Base-by-base conservation (phyloP, 2,329 filamentous ascomycete species). In the Colletotrichum limetticola region DNA sequence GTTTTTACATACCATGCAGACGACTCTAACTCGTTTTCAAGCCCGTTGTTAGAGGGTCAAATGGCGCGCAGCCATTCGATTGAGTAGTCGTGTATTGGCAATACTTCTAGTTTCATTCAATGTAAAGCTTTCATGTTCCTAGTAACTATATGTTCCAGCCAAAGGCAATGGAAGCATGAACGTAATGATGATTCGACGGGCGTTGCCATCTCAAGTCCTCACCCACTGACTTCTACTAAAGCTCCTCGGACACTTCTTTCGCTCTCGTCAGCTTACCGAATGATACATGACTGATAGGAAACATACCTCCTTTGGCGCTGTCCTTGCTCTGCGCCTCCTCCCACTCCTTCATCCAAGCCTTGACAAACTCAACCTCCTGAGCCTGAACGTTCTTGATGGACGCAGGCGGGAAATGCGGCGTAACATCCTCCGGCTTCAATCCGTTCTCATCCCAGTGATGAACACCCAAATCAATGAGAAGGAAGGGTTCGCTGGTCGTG, bases 371-470 rank as follows among this genome's bases (percentile, higher is more conserved):
- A 12, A 90, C 83, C 76, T 93, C 86, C 74, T 88, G 81, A 55
- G 82, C 79, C 78, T 95, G 93, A 0, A 89, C 86, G 16, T 91
- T 85, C 4, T 83, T 85, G 6, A 95, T 87, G 3, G 90, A 83
- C 1, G 82, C 78, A 0, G 92, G 92, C 1, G 92, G 92, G 37
- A 94, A 78, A 0, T 82, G 82, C 2, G 85, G 6, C 0, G 85
- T 88, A 0, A 91, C 92, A 79, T 93, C 86, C 70, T 92, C 91
- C 1, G 85, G 80, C 62, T 91, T 90, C n/a, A 93, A 77, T 1
- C 91, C 91, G 75, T 93, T 92, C 83, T 93, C 91, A 76, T 94
- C 93, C 92, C 93, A 97, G 79, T 96, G 94, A 80, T 97, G 94
- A 24, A 95, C 93, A 0, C 90, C 93, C n/a, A 88, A 88, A 4